These are phyloP conservation scores for Candida golubevii DNA, from an alignment of 805 yeast species.

Conservation along the genomic window DNA sequence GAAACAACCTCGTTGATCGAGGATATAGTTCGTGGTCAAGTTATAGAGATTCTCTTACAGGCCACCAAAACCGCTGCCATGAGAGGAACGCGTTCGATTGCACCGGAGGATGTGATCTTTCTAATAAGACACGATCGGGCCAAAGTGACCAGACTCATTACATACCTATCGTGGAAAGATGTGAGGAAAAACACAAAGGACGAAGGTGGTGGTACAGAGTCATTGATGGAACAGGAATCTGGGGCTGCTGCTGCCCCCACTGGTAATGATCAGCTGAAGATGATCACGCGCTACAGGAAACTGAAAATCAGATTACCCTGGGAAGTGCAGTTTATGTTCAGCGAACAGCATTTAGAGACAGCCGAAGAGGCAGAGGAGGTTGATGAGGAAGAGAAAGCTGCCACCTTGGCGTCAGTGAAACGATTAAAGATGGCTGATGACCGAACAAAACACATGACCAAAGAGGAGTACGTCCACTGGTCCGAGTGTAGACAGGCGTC, in stretches of 20 bases:
- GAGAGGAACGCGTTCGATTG: conserved; percentile 78
- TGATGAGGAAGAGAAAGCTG: conserved; percentile 89
- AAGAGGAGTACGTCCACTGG: conserved; percentile 98
- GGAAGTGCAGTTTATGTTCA: conserved; percentile 92
- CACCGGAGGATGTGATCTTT: conserved; percentile 92
- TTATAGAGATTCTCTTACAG: conserved; percentile 75
- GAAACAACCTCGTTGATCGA: conserved; percentile 91
- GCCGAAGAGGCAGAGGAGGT: conserved; percentile 54
- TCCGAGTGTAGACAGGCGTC: conserved; percentile 97
- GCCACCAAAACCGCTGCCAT: conserved; percentile 72
- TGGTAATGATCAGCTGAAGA: conserved; percentile 36
- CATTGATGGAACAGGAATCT: conserved; percentile 47
- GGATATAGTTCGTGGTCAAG: conserved; percentile 93
- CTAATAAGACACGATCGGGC: conserved; percentile 90
- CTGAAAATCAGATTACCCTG: conserved; percentile 84
- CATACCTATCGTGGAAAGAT: conserved; percentile 95
- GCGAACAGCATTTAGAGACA: conserved; percentile 79
- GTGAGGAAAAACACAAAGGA: conserved; percentile 75
- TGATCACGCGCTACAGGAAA: conserved; percentile 55
- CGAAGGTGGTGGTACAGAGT: conserved; percentile 48
- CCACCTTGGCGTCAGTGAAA: conserved; percentile 81
- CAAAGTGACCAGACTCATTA: conserved; percentile 84
- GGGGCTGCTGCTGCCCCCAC: conserved; percentile 32
- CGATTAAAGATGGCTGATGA: conserved; percentile 91
- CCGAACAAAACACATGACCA: conserved; percentile 88